Conservation (phyloP, 768 basidiomycete genomes). For the Chalciporus sphaerocephalus region DNA sequence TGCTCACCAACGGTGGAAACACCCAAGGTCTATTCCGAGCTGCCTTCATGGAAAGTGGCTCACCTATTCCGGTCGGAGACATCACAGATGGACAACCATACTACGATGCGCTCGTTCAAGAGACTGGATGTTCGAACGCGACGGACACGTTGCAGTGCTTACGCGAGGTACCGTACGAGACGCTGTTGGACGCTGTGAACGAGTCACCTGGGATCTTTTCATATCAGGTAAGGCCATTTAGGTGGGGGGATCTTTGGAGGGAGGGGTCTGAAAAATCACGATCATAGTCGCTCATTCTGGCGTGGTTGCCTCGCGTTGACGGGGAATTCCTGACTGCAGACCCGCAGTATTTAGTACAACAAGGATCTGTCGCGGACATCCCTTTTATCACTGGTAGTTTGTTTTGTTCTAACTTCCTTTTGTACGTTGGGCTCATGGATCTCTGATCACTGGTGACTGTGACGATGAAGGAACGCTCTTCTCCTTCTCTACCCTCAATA, state of each 20-base stretch:
- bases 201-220: conserved; percentile 28
- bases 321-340: conserved; percentile 34
- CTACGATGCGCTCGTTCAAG: conserved; percentile 30
- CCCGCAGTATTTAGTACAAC: conserved; percentile 30
- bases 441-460: conserved; percentile 26
- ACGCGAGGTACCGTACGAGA: conserved; percentile 27
- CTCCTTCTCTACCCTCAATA: conserved; percentile 42
- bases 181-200: conserved; percentile 32
- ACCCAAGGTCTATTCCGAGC: conserved; percentile 24
- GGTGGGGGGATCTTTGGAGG: background rate
- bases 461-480: conserved; percentile 46
- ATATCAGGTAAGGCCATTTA: conserved; percentile 26
- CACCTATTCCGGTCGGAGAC: conserved; percentile 24
- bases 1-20: conserved; percentile 25
- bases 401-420: background rate
- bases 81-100: conserved; percentile 21
- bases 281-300: conserved; percentile 23
- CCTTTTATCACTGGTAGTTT: conserved; percentile 11
- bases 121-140: conserved; percentile 28
- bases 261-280: background rate
- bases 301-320: conserved; percentile 39
- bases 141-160: conserved; percentile 33
- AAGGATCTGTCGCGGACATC: conserved; percentile 33
- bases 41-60: conserved; percentile 40
- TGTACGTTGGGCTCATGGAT: background rate